A percentile compares a stretch with the other conserved stretches of the same genome.
Evolutionary conservation across 2,329 filamentous ascomycete species (phyloP).

Genomic region (Byssothecium circinans): DNA sequence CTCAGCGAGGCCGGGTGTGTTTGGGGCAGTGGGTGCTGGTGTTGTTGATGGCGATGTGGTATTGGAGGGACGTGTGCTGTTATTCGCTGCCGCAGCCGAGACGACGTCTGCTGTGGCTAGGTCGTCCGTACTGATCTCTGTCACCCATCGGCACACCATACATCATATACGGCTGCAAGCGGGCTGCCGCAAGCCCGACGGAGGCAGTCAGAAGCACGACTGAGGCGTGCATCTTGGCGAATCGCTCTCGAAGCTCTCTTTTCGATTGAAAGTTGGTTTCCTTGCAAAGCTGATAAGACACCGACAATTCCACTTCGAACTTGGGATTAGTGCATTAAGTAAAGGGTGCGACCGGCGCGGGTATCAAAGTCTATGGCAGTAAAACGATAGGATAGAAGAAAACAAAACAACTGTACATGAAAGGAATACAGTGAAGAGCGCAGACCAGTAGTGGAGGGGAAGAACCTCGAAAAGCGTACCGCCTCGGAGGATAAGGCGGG

Average conservation of each 20-base stretch:
- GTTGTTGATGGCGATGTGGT: conserved; percentile 18
- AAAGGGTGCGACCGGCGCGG: conserved; percentile 15
- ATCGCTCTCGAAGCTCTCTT: background rate
- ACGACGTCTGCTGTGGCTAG: conserved; percentile 25
- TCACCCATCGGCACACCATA: conserved; percentile 37
- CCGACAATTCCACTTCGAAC: background rate
- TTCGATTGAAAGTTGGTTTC: background rate
- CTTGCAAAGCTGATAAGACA: background rate
- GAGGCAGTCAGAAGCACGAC: conserved; percentile 23
- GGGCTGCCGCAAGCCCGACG: conserved; percentile 21
- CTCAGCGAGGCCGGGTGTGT: conserved; percentile 23
- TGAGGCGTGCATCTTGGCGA: conserved; percentile 23
- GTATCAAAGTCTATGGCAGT: conserved; percentile 2
- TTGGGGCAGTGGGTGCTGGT: conserved; percentile 14
- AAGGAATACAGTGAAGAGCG: background rate
- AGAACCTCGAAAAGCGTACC: background rate
- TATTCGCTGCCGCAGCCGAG: conserved; percentile 20
- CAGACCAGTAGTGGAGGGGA: background rate
- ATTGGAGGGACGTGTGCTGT: conserved; percentile 13
- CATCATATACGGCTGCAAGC: conserved; percentile 32
- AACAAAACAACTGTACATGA: background rate
- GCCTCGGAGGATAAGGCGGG: conserved; percentile 3
- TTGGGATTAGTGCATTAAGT: conserved; percentile 14
- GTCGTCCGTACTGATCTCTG: conserved; percentile 29
- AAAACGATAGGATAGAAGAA: background rate